A percentile compares a stretch with the other conserved stretches of the same genome.
Evolutionary conservation across 352 stramenopile species (phyloP).

Genomic region (Pythium brachiatum): DNA sequence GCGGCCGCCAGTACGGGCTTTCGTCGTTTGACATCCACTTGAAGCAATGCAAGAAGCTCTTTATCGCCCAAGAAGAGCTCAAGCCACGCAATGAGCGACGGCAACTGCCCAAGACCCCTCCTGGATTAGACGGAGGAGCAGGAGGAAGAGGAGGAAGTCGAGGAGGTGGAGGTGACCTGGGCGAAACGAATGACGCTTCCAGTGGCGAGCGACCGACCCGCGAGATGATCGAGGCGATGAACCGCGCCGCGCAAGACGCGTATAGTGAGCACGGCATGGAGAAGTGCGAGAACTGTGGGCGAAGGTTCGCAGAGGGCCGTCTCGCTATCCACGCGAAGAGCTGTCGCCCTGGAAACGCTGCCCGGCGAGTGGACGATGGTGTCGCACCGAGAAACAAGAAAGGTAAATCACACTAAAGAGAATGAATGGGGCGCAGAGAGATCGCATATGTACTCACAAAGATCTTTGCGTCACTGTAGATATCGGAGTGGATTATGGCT

Average conservation of each 20-base stretch:
- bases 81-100: conserved; percentile 64
- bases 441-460: neutral
- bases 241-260: conserved; percentile 55
- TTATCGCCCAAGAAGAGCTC: conserved; percentile 65
- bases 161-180: conserved; percentile 3
- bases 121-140: conserved; percentile 30
- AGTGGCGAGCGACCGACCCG: conserved; percentile 33
- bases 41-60: conserved; percentile 85
- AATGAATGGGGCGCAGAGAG: too few species aligned
- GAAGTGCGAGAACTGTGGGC: conserved; percentile 68
- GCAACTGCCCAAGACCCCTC: conserved; percentile 63
- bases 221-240: conserved; percentile 68
- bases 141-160: conserved; percentile 6
- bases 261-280: conserved; percentile 81
- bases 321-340: conserved; percentile 70
- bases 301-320: conserved; percentile 72
- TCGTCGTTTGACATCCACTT: conserved; percentile 84
- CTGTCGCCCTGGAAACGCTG: conserved; percentile 39
- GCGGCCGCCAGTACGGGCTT: conserved; percentile 70
- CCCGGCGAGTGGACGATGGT: conserved; percentile 50
- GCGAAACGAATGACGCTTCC: conserved; percentile 1
- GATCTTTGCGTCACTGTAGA: conserved; percentile 1
- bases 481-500: conserved; percentile 2
- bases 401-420: too few species aligned
- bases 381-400: conserved; percentile 55